Evolutionary conservation across 495 filamentous ascomycete species (phyloP).

Genomic region (Trichocladium uniseriatum): DNA sequence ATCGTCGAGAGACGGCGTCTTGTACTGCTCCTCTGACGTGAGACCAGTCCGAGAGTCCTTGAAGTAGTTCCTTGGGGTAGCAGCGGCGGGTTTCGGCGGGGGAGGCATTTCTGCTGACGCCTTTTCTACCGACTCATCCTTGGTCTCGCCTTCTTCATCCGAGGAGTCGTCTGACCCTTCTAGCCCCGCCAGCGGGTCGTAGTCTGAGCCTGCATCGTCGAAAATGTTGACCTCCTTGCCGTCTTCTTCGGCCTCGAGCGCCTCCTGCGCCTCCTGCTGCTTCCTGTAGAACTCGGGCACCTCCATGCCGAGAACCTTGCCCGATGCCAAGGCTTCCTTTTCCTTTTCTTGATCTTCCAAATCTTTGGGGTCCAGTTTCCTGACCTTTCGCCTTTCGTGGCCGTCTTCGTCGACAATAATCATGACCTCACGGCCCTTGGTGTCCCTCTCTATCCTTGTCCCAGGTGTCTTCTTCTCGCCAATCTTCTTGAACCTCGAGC

Average conservation of each 20-base stretch:
- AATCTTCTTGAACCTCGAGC: slow-evolving; percentile 75
- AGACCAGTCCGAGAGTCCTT: slow-evolving; percentile 39
- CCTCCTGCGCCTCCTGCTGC: slow-evolving; percentile 23
- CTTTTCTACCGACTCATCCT: slow-evolving; percentile 9
- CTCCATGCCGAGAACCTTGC: slow-evolving; percentile 69
- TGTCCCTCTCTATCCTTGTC: slow-evolving; percentile 66
- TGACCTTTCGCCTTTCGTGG: slow-evolving; percentile 77
- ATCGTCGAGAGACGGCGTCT: slow-evolving; percentile 54
- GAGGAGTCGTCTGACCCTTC: slow-evolving; percentile 43
- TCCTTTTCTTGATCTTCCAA: slow-evolving; percentile 29
- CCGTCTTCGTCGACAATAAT: slow-evolving; percentile 82
- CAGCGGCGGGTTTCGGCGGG: slow-evolving; percentile 27
- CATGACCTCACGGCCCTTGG: slow-evolving; percentile 69
- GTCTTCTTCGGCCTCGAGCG: slow-evolving; percentile 38
- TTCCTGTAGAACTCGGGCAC: slow-evolving; percentile 53
- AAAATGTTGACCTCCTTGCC: slow-evolving; percentile 72
- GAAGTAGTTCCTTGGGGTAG: slow-evolving; percentile 51
- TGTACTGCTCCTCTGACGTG: slow-evolving; percentile 35
- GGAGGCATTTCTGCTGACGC: slow-evolving; percentile 31
- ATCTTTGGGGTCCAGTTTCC: slow-evolving; percentile 37
- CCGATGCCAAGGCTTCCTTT: slow-evolving; percentile 51
- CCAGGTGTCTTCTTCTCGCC: slow-evolving; percentile 50
- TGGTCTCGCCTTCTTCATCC: slow-evolving; percentile 17
- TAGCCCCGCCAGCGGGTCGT: slow-evolving; percentile 74
- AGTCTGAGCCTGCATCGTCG: slow-evolving; percentile 74